Evolutionary conservation across 2,329 filamentous ascomycete species (phyloP).

Genomic region (Cladorrhinum sp.): DNA sequence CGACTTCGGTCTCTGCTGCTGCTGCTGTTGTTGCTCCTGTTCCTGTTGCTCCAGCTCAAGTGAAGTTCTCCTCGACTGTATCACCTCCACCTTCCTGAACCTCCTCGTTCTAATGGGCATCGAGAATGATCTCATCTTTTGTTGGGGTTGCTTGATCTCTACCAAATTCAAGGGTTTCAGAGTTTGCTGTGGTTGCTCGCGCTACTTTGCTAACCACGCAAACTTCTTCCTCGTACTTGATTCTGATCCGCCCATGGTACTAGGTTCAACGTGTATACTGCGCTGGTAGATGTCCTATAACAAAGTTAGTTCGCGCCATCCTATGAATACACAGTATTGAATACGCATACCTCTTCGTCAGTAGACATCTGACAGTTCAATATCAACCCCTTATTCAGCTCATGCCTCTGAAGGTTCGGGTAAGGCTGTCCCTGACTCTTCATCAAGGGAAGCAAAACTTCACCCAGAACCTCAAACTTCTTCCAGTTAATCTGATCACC

Average conservation of each 20-base stretch:
- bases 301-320: constrained; percentile 10
- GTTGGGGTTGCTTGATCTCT: neutral
- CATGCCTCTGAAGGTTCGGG: constrained; percentile 65
- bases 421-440: constrained; percentile 86
- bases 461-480: constrained; percentile 95
- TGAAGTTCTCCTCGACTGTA: neutral
- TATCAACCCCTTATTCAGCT: constrained; percentile 70
- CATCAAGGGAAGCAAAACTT: constrained; percentile 87
- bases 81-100: neutral
- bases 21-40: neutral
- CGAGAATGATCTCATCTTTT: neutral
- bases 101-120: neutral
- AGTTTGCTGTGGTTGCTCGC: neutral
- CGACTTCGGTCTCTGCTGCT: neutral
- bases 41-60: too few relatives aligned
- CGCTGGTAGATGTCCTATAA: constrained; percentile 61
- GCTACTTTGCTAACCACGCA: constrained; percentile 57
- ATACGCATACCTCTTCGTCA: constrained; percentile 77
- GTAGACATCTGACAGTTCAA: constrained; percentile 77
- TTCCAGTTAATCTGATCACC: constrained; percentile 89
- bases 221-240: constrained; percentile 59
- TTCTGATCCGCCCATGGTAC: constrained; percentile 43
- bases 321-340: neutral
- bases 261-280: constrained; percentile 57
- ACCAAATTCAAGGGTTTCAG: neutral